Percentiles rank a stretch among this genome's conserved stretches.
These are phyloP conservation scores for Pouteria campechiana DNA, from an alignment of 179 eudicot species.

Conservation along the genomic window DNA sequence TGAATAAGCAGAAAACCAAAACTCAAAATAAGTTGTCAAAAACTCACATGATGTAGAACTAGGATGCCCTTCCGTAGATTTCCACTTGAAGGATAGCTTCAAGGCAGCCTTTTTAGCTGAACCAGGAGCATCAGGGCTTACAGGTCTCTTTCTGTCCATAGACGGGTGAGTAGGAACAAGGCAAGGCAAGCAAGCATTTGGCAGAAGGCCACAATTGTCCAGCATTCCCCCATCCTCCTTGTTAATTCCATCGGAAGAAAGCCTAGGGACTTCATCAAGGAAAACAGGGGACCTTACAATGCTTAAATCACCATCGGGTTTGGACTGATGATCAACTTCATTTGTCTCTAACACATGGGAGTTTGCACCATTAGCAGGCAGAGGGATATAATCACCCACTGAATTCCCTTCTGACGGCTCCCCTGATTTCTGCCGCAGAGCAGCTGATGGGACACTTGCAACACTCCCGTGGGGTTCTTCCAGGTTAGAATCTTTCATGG, in stretches of 20 bases:
- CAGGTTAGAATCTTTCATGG: constrained; percentile 41
- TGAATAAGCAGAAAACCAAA: no score
- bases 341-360: background rate
- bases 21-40: no score
- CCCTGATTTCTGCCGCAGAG: constrained; percentile 8
- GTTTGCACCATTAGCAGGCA: background rate
- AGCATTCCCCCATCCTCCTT: constrained; percentile 7
- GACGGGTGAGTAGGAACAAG: constrained; percentile 23
- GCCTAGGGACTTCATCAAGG: constrained; percentile 29
- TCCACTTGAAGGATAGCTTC: constrained; percentile 50
- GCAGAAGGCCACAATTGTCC: constrained; percentile 24
- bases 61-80: constrained; percentile 38
- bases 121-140: constrained; percentile 46
- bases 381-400: constrained; percentile 9
- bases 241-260: constrained; percentile 14
- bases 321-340: no score
- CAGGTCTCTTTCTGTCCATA: constrained; percentile 37
- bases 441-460: background rate
- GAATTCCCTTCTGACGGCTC: constrained; percentile 9
- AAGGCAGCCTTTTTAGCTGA: constrained; percentile 34
- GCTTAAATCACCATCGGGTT: constrained; percentile 15
- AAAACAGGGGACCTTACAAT: constrained; percentile 20
- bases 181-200: constrained; percentile 57
- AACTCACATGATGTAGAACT: constrained; percentile 20
- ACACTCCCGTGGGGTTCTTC: constrained; percentile 1